A percentile compares a stretch with the other conserved stretches of the same genome.
phyloP scores from a whole-genome alignment of 2,329 filamentous ascomycete species.

The Blastomyces silverae region DNA sequence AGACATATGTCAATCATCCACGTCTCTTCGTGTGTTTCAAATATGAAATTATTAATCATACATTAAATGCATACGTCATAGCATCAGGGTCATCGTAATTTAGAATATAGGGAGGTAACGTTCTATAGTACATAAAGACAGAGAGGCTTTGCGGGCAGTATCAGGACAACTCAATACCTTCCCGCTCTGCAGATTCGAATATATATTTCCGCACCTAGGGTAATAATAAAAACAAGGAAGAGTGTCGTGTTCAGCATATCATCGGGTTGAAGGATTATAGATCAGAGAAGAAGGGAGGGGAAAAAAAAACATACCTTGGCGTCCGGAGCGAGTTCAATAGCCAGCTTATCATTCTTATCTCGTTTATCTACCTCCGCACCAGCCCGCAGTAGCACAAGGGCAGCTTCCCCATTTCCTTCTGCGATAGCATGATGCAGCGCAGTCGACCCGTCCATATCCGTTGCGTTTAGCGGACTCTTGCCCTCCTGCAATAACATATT shows the following conservation, averaged over 20 bases:
- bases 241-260: background rate
- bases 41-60: conserved; percentile 3
- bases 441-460: conserved; percentile 76
- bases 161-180: conserved; percentile 63
- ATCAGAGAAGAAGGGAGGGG: background rate
- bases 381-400: conserved; percentile 71
- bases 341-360: conserved; percentile 61
- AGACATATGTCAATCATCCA: background rate
- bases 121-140: background rate
- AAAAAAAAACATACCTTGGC: conserved; percentile 55
- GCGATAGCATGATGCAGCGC: conserved; percentile 70
- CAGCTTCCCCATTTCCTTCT: conserved; percentile 66
- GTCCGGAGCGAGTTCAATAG: conserved; percentile 80
- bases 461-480: conserved; percentile 72
- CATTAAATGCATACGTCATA: conserved; percentile 4
- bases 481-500: conserved; percentile 67
- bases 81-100: background rate
- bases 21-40: background rate
- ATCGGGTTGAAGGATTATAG: background rate
- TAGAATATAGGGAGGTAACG: background rate
- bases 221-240: conserved; percentile 2
- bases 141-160: background rate
- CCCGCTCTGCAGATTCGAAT: conserved; percentile 67
- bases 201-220: conserved; percentile 67
- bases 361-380: conserved; percentile 77